Evolutionary conservation across 192 early-diverging fungal genomes (phyloP), one percentile per base, ranked within the genome.

Genomic region (Entophlyctis helioformis): DNA sequence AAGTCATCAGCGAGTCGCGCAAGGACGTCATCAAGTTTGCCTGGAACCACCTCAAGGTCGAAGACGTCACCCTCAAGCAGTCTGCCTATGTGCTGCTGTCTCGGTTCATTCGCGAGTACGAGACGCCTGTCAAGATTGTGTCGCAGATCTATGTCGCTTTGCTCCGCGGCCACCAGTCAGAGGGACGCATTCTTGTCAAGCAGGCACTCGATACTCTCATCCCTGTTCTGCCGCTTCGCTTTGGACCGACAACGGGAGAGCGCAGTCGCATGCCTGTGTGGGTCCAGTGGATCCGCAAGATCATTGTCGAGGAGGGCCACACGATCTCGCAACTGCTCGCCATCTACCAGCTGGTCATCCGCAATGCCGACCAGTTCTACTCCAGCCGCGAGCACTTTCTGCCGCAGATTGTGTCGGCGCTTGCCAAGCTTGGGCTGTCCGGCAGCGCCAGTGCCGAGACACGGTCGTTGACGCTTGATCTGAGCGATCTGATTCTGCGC

Each of bases 1-100:
- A 67, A n/a, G 60, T 83, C 1, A 75, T 94, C 34, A 77, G 74
- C 11, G 87, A 91, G 43, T 59, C 70, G 29, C 71, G 81, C 23
- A 89, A 88, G 57, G 88, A 94, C 44, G 80, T 95, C 16, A 93
- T 96, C 54, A 91, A 89, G 56, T 95, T 92, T 69, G 88, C 84
- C 4, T 96, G 94, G 94, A 78, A 78, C 39, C 39, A 57, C 21
- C 80, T 82, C 50, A 77, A 78, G 55, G 57, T 68, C 16, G 94
- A 97, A 50, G 96, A 99, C 39, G 72, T 89, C 13, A 94, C 87
- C 27, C 85, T 86, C 65, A 97, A 97, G 50, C 89, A 97, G 51
- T 82, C 94, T 1, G 83, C 94, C 5, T 96, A 94, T 55, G 96
- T 96, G 13, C 59, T 93, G 35, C 78, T 96, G 32, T 80, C 89